phyloP scores from a whole-genome alignment of 306 rosid species.

The Vigna mungo region DNA sequence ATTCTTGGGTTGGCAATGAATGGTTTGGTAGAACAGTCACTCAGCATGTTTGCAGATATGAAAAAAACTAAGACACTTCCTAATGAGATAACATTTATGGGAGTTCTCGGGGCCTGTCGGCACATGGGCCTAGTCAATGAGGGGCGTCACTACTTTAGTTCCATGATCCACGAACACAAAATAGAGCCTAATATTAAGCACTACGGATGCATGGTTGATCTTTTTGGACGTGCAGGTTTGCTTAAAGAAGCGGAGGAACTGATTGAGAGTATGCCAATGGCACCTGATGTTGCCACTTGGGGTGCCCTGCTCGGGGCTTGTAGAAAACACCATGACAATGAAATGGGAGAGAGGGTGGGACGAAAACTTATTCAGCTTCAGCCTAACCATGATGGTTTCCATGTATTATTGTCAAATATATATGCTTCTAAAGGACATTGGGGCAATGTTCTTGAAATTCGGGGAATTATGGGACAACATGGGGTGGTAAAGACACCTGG shows the following conservation, averaged over 20 bases:
- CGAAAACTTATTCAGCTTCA: conserved; percentile 77
- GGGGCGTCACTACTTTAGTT: conserved; percentile 68
- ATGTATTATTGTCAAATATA: conserved; percentile 74
- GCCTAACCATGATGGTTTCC: conserved; percentile 87
- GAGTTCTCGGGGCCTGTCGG: conserved; percentile 88
- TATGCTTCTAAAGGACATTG: conserved; percentile 85
- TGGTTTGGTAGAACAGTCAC: conserved; percentile 72
- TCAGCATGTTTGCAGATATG: conserved; percentile 65
- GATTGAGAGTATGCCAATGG: conserved; percentile 74
- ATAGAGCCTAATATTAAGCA: conserved; percentile 79
- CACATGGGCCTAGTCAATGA: conserved; percentile 87
- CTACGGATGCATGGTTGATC: conserved; percentile 91
- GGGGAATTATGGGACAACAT: conserved; percentile 67
- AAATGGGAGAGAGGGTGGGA: conserved; percentile 79
- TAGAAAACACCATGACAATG: conserved; percentile 67
- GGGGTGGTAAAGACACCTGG: conserved; percentile 86
- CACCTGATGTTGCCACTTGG: conserved; percentile 83
- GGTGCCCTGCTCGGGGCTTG: conserved; percentile 92
- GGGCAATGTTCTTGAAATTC: conserved; percentile 69
- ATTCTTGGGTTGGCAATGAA: conserved; percentile 84
- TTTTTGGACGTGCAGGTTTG: conserved; percentile 85
- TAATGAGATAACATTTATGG: conserved; percentile 86
- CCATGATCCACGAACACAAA: conserved; percentile 67
- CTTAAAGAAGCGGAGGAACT: conserved; percentile 85
- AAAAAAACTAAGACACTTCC: conserved; percentile 57